Conservation (phyloP, 2,329 filamentous ascomycete species). For the Diaporthe aspalathi region DNA sequence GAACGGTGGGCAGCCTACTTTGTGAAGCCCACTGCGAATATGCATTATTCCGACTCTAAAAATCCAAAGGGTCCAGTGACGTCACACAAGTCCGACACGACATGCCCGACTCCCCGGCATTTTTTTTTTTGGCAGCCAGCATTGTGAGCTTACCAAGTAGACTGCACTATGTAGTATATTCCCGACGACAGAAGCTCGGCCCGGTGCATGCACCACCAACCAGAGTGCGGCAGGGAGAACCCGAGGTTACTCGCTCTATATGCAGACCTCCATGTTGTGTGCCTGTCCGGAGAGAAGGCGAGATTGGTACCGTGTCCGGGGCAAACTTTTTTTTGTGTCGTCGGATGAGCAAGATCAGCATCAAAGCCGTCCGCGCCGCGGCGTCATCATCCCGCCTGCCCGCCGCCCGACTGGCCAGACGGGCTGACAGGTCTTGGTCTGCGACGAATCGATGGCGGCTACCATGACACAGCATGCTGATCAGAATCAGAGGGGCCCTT, state of each 20-base stretch:
- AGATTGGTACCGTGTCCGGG: constrained; percentile 7
- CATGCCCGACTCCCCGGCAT: neutral
- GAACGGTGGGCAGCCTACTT: neutral
- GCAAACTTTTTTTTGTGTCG: no score
- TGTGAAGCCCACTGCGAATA: neutral
- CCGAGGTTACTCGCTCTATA: neutral
- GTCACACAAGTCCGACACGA: neutral
- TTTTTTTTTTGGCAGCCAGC: neutral
- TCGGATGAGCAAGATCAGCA: constrained; percentile 28
- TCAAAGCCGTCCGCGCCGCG: constrained; percentile 21
- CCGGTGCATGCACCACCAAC: neutral
- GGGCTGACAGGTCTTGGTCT: constrained; percentile 16
- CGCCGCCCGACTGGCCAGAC: constrained; percentile 12
- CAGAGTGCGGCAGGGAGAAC: neutral
- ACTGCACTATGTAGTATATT: neutral
- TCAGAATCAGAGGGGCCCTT: constrained; percentile 3
- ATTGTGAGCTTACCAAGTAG: neutral
- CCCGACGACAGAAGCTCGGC: neutral
- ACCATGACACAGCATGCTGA: constrained; percentile 26
- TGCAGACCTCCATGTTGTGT: neutral
- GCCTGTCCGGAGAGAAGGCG: neutral
- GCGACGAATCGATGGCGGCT: constrained; percentile 29
- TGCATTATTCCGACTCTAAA: neutral
- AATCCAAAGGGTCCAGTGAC: constrained; percentile 34
- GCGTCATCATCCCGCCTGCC: constrained; percentile 14